phyloP scores from a whole-genome alignment of 2,329 filamentous ascomycete genomes.

The Exophiala sp. region DNA sequence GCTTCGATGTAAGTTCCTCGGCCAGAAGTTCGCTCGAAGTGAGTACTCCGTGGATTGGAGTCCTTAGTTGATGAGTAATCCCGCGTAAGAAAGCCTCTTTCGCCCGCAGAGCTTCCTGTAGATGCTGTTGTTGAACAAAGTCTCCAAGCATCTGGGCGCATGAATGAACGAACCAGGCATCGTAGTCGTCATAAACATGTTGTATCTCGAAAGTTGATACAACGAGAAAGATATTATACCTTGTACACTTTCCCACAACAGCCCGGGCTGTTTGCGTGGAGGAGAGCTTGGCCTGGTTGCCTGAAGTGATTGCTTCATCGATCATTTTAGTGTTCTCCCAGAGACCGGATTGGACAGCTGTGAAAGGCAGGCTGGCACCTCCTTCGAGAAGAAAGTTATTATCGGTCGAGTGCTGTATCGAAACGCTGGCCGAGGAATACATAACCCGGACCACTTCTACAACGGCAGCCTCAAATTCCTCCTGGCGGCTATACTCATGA shows the following conservation, averaged over 20 bases:
- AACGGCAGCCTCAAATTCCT: constrained; percentile 30
- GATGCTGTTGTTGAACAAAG: constrained; percentile 37
- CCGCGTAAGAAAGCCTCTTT: constrained; percentile 47
- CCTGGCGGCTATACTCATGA: background rate
- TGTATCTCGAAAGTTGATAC: constrained; percentile 43
- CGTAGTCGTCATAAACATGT: constrained; percentile 46
- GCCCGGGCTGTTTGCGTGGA: constrained; percentile 36
- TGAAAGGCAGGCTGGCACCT: constrained; percentile 29
- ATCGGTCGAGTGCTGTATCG: constrained; percentile 30
- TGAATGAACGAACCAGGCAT: constrained; percentile 45
- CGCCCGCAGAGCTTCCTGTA: constrained; percentile 42
- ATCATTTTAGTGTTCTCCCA: constrained; percentile 46
- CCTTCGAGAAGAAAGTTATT: constrained; percentile 30
- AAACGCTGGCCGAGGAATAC: constrained; percentile 36
- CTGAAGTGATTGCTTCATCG: constrained; percentile 36
- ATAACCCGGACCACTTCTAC: constrained; percentile 31
- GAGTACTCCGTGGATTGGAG: constrained; percentile 48
- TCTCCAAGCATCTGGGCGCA: constrained; percentile 40
- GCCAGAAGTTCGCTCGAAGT: constrained; percentile 41
- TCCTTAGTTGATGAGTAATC: constrained; percentile 48
- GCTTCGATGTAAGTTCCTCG: constrained; percentile 37
- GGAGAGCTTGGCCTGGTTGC: constrained; percentile 35
- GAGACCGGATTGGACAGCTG: constrained; percentile 37
- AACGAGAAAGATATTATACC: constrained; percentile 33
- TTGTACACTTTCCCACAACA: constrained; percentile 38